A percentile compares a stretch with the other conserved stretches of the same genome.
These are phyloP conservation scores for Colletotrichum sp. DNA, from an alignment of 2,329 filamentous ascomycete genomes.

Conservation along the genomic window DNA sequence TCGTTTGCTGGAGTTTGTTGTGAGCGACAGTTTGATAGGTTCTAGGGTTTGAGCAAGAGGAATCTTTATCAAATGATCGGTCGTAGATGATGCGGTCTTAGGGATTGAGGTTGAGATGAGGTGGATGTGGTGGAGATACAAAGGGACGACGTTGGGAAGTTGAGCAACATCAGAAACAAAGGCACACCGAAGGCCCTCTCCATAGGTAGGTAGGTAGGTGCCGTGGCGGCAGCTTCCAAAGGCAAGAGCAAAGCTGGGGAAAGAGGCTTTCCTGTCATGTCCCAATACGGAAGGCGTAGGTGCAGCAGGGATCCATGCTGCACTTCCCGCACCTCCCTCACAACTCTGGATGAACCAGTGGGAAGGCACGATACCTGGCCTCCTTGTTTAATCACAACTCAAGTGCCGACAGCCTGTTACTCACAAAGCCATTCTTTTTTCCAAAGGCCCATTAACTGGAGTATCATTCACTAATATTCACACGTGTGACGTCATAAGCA, in stretches of 20 bases:
- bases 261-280: background rate
- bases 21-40: background rate
- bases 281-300: background rate
- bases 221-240: background rate
- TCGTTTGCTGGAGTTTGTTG: background rate
- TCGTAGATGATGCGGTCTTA: background rate
- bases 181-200: background rate
- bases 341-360: conserved; percentile 11
- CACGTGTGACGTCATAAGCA: background rate
- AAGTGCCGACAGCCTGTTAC: background rate
- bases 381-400: background rate
- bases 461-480: background rate
- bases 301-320: background rate
- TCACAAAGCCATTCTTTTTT: background rate
- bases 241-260: background rate
- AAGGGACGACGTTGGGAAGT: background rate
- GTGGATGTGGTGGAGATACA: background rate
- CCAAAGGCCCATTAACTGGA: accelerated
- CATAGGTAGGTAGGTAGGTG: background rate
- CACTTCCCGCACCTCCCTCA: conserved; percentile 5
- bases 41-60: background rate
- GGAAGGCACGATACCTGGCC: background rate
- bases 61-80: background rate
- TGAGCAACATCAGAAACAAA: background rate
- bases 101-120: background rate